Evolutionary conservation across 1,284 basidiomycete species (phyloP).

Genomic region (Papiliotrema flavescens): DNA sequence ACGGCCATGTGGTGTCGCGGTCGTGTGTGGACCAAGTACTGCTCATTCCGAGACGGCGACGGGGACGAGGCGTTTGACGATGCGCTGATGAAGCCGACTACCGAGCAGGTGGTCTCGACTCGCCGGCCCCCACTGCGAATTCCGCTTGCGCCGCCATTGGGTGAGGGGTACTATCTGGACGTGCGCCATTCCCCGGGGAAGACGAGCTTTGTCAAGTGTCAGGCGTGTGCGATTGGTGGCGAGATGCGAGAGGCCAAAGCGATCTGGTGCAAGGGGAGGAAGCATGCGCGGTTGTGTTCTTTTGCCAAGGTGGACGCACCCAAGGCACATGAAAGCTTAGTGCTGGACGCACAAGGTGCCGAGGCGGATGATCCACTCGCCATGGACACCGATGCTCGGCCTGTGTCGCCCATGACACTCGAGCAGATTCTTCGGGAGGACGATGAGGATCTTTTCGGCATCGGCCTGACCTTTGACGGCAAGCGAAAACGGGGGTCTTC

Average conservation of each 20-base stretch:
- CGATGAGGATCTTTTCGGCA: no score
- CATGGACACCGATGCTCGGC: no score
- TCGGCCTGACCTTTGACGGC: no score
- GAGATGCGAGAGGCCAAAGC: background rate
- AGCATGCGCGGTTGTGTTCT: background rate
- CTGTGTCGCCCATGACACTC: no score
- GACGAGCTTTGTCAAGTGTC: background rate
- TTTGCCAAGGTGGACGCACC: background rate
- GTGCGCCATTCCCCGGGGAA: background rate
- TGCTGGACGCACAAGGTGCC: background rate
- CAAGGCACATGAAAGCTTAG: background rate
- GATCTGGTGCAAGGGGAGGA: conserved; percentile 1
- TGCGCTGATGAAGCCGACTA: background rate
- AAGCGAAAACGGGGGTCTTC: no score
- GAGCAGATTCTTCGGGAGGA: no score
- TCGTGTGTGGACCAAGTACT: conserved; percentile 11
- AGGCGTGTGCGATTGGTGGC: background rate
- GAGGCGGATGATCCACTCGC: background rate
- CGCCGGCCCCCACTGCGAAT: no score
- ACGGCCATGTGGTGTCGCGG: conserved; percentile 16
- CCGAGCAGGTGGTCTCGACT: background rate
- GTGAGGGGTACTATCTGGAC: background rate
- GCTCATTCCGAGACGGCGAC: conserved; percentile 4
- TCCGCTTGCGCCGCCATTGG: background rate
- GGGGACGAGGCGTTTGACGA: background rate